A percentile compares a stretch with the other conserved stretches of the same genome.
Conservation (phyloP, 805 yeast species). For the Candida verbasci region DNA sequence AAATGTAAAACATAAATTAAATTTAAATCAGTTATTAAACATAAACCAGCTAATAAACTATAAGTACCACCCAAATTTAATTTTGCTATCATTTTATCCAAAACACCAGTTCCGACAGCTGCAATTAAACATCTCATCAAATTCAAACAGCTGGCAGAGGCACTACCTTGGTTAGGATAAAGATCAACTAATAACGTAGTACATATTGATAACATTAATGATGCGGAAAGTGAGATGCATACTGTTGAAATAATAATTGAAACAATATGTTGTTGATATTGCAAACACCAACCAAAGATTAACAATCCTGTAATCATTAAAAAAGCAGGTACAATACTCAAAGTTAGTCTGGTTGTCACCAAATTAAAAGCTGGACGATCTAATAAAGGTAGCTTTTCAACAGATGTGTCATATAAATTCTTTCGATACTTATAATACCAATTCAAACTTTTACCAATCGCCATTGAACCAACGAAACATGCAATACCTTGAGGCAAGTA, state of each 20-base stretch:
- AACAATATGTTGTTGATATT: conserved; percentile 42
- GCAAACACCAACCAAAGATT: conserved; percentile 70
- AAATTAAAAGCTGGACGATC: conserved; percentile 48
- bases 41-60: conserved; percentile 59
- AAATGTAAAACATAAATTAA: conserved; percentile 8
- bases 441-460: conserved; percentile 56
- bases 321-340: conserved; percentile 28
- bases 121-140: conserved; percentile 67
- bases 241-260: conserved; percentile 57
- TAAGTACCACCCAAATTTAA: conserved; percentile 75
- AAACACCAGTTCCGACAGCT: conserved; percentile 66
- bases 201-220: conserved; percentile 53
- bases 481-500: conserved; percentile 74
- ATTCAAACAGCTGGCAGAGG: conserved; percentile 72
- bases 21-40: conserved; percentile 9
- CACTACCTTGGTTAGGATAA: conserved; percentile 64
- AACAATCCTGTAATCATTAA: conserved; percentile 29
- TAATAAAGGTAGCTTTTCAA: conserved; percentile 7
- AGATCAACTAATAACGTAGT: conserved; percentile 74
- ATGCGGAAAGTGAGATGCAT: conserved; percentile 53
- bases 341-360: conserved; percentile 50
- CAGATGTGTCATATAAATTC: conserved; percentile 15
- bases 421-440: conserved; percentile 38
- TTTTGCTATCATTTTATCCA: conserved; percentile 51
- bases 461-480: conserved; percentile 56